These are phyloP conservation scores for Brasilioporus rufonigricans DNA, from an alignment of 768 basidiomycete species.

Conservation along the genomic window DNA sequence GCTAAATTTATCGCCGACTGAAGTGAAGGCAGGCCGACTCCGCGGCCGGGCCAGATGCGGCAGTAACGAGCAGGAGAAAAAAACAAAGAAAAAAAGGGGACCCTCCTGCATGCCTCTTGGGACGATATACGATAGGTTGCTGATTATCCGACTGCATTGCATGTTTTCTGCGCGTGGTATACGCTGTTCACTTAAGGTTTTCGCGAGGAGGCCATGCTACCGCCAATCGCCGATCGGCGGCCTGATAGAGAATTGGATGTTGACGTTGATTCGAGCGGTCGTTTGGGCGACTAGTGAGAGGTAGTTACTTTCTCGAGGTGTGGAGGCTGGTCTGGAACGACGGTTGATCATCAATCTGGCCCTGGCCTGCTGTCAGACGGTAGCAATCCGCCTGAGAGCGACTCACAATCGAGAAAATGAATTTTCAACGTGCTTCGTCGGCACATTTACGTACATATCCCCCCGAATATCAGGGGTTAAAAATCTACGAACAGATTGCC, in stretches of 20 bases:
- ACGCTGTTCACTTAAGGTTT: conserved; percentile 10
- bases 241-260: background rate
- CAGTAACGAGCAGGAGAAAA: background rate
- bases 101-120: background rate
- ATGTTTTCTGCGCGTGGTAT: conserved; percentile 2
- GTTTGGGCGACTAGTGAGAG: background rate
- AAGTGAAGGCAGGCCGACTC: conserved; percentile 25
- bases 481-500: conserved; percentile 49
- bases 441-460: conserved; percentile 57
- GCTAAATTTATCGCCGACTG: conserved; percentile 34
- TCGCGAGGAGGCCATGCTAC: conserved; percentile 24
- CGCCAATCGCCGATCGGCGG: conserved; percentile 30
- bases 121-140: background rate
- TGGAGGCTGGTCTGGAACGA: background rate
- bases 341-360: background rate
- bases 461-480: conserved; percentile 60
- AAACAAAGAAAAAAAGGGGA: background rate
- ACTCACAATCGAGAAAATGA: conserved; percentile 33
- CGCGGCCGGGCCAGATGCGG: conserved; percentile 23
- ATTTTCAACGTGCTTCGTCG: conserved; percentile 32
- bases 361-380: conserved; percentile 13
- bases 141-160: background rate
- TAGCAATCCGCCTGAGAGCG: conserved; percentile 24
- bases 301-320: background rate
- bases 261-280: background rate